Evolutionary conservation across 345 rosid genomes (phyloP).

Genomic region (Acer yangbiense): DNA sequence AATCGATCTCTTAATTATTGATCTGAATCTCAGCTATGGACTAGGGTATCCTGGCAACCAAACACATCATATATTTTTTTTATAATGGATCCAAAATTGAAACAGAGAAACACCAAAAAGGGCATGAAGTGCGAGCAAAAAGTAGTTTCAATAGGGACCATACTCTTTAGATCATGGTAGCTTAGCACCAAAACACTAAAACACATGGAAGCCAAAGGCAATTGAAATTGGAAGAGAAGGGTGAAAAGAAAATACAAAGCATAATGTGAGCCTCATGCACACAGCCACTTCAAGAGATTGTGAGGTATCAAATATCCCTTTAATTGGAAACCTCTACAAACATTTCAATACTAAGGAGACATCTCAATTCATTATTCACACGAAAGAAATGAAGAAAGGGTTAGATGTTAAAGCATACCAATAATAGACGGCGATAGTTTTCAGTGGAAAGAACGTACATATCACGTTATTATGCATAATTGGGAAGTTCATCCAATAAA

Average conservation of each 20-base stretch:
- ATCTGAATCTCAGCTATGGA: not conserved
- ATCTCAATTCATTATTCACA: no score
- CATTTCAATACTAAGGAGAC: no score
- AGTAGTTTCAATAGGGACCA: constrained; percentile 20
- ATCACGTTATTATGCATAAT: no score
- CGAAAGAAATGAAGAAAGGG: no score
- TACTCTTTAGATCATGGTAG: constrained; percentile 1
- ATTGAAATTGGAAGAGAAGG: constrained; percentile 3
- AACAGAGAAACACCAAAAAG: constrained; percentile 21
- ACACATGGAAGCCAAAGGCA: not conserved
- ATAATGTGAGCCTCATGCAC: not conserved
- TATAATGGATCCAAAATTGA: constrained; percentile 23
- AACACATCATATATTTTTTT: not conserved
- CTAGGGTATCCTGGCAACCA: not conserved
- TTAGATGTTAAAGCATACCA: no score
- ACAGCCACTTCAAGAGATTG: no score
- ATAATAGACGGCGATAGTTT: no score
- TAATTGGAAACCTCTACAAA: no score
- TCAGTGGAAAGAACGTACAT: no score
- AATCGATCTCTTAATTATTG: not conserved
- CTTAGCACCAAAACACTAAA: no score
- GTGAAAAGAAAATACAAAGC: constrained; percentile 9
- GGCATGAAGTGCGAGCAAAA: constrained; percentile 22
- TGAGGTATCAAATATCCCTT: no score
- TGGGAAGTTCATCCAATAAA: no score